Evolutionary conservation across 2,329 filamentous ascomycete species (phyloP), one percentile per base, ranked within the genome.

Genomic region (Neofusicoccum sp.): DNA sequence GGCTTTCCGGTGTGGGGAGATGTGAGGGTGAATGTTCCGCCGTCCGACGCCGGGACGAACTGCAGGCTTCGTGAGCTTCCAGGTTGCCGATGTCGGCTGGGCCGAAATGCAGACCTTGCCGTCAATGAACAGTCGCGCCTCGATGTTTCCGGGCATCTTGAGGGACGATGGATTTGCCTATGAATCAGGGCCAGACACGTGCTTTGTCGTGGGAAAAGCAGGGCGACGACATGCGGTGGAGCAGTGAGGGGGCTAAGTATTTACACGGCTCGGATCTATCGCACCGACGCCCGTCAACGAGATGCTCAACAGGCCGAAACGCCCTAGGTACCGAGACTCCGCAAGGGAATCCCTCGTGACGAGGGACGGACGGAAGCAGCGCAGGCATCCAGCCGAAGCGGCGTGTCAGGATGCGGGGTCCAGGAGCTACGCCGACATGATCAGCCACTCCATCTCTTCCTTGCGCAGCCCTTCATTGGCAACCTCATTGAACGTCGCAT

Each of bases 381-480:
- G 22, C 22, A 22, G 22, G 22, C 22, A 22, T 22, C 22, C 22
- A 22, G 22, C 22, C 22, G 22, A 22, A 1, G 22, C 22, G 22
- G 22, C 22, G 22, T 22, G 22, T 22, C 22, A 22, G 22, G 22
- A 22, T 22, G 22, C 76, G 80, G 84, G 66, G 87, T 82, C 70
- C 85, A 87, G 22, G 22, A 22, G 22, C 22, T 22, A 22, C 22
- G 22, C 22, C 22, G 31, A 14, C 49, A 54, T 34, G 28, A 61
- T 49, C 33, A 49, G 5, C 58, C 58, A 61, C 11, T 41, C 36
- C 11, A 61, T 14, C 16, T 50, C 34, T 2, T 61, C 58, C 8
- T 22, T 49, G 33, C 5, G 39, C 4, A 61, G 16, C n/a, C 16
- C 44, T 16, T 48, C 44, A 2, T 6, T 11, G 1, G 56, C 56